Conservation (phyloP, 169 alveolate genomes). For the Plasmodium falciparum region DNA sequence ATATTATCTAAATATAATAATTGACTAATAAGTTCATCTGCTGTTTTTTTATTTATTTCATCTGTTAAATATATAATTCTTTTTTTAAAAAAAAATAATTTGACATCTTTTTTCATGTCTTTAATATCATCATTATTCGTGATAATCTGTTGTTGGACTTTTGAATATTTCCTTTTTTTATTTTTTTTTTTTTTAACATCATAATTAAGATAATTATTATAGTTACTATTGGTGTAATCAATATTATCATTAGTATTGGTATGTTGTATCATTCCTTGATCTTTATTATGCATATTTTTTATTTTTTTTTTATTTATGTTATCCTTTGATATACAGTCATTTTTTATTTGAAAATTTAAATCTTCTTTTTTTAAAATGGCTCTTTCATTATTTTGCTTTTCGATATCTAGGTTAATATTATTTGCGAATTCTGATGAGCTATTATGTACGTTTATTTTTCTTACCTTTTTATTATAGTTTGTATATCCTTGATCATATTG, state of each 20-base stretch:
- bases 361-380: no score
- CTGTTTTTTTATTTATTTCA: constrained; percentile 84
- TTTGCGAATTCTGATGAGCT: no score
- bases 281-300: not conserved
- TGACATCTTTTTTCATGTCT: constrained; percentile 61
- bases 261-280: not conserved
- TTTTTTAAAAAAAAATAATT: constrained; percentile 59
- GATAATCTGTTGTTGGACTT: constrained; percentile 5
- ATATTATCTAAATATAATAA: constrained; percentile 84
- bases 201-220: not conserved
- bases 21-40: constrained; percentile 85
- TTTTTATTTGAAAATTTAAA: not conserved
- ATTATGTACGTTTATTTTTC: not conserved
- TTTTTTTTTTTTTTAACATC: not conserved
- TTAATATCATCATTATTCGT: constrained; percentile 17
- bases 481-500: constrained; percentile 1
- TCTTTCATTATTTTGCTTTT: not conserved
- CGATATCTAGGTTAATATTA: not conserved
- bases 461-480: not conserved
- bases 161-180: constrained; percentile 19
- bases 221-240: not conserved
- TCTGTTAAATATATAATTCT: constrained; percentile 83
- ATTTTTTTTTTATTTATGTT: not conserved
- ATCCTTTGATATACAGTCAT: not conserved
- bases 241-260: not conserved